These are phyloP conservation scores for Agroathelia rolfsii DNA, from an alignment of 1,284 basidiomycete genomes.

Conservation along the genomic window DNA sequence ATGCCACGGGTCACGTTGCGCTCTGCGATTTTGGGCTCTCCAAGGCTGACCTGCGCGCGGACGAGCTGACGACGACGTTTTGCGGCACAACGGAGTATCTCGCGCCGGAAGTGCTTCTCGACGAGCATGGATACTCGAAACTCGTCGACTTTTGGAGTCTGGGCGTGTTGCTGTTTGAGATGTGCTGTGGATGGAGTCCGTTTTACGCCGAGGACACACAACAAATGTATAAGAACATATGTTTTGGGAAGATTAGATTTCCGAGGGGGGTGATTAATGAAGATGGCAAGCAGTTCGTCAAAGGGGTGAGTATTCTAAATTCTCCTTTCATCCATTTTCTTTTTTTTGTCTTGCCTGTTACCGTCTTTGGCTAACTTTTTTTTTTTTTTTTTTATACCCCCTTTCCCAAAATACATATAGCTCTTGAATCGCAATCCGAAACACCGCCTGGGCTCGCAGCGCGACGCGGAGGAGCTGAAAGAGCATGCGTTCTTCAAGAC, in stretches of 20 bases:
- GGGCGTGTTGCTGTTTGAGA: conserved; percentile 87
- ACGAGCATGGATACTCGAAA: conserved; percentile 98
- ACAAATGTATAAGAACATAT: conserved; percentile 99
- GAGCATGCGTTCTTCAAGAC: conserved; percentile 91
- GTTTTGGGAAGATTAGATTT: conserved; percentile 98
- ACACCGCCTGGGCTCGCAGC: conserved; percentile 85
- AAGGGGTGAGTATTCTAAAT: conserved; percentile 61
- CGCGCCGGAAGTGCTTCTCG: conserved; percentile 96
- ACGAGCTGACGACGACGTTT: conserved; percentile 96
- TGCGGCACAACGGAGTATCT: conserved; percentile 97
- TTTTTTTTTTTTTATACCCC: conserved; percentile 6
- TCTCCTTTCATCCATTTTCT: conserved; percentile 13
- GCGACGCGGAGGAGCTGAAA: conserved; percentile 91
- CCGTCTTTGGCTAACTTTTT: conserved; percentile 11
- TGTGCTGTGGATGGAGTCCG: conserved; percentile 99
- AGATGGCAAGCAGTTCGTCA: conserved; percentile 99
- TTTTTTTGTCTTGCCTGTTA: conserved; percentile 6
- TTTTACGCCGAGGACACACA: conserved; percentile 99
- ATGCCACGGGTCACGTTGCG: conserved; percentile 94
- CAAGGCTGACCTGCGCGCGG: conserved; percentile 88
- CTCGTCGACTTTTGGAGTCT: conserved; percentile 99
- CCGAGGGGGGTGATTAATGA: conserved; percentile 95
- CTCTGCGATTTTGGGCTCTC: conserved; percentile 96
- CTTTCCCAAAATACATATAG: too few species aligned
- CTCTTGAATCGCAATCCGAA: conserved; percentile 97